Percentiles rank a stretch among this genome's conserved stretches.
These are phyloP conservation scores for Colletotrichum echinochloae DNA, from an alignment of 2,329 filamentous ascomycete species.

Conservation along the genomic window DNA sequence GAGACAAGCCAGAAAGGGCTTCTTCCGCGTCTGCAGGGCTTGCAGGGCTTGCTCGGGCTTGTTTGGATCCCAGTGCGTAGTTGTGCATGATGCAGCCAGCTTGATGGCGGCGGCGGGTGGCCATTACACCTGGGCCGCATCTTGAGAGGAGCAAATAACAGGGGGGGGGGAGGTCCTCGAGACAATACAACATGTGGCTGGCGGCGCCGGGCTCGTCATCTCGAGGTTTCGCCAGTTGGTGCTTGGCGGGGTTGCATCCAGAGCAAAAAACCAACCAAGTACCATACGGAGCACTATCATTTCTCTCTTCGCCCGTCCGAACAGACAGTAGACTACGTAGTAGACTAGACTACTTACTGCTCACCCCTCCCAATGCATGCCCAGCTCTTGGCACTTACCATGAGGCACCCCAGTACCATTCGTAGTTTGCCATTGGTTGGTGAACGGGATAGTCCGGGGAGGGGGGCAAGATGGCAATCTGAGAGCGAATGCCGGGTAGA, in stretches of 20 bases:
- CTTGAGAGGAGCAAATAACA: conserved; percentile 12
- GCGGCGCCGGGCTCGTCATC: not conserved
- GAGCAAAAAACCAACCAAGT: not conserved
- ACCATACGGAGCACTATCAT: too few species aligned
- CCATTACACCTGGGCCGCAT: conserved; percentile 4
- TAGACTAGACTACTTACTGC: not conserved
- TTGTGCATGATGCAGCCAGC: conserved; percentile 12
- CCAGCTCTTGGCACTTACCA: conserved; percentile 30
- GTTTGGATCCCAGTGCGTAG: conserved; percentile 5
- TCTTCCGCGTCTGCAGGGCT: conserved; percentile 1
- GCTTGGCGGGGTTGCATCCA: conserved; percentile 6
- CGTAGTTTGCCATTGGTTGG: conserved; percentile 23
- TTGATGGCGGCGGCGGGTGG: conserved; percentile 3
- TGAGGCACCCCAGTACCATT: conserved; percentile 6
- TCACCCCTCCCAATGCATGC: conserved; percentile 24
- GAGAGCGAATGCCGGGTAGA: not conserved
- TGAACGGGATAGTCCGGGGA: conserved; percentile 21
- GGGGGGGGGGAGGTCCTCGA: not conserved
- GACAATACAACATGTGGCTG: not conserved
- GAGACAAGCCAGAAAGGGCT: not conserved
- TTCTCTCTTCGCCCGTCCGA: conserved; percentile 20
- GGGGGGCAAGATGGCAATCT: not conserved
- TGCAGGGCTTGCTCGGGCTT: not conserved
- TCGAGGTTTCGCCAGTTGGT: not conserved
- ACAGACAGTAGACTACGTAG: not conserved